phyloP scores from a whole-genome alignment of 352 stramenopile genomes.

The Phytopythium ostracodes region DNA sequence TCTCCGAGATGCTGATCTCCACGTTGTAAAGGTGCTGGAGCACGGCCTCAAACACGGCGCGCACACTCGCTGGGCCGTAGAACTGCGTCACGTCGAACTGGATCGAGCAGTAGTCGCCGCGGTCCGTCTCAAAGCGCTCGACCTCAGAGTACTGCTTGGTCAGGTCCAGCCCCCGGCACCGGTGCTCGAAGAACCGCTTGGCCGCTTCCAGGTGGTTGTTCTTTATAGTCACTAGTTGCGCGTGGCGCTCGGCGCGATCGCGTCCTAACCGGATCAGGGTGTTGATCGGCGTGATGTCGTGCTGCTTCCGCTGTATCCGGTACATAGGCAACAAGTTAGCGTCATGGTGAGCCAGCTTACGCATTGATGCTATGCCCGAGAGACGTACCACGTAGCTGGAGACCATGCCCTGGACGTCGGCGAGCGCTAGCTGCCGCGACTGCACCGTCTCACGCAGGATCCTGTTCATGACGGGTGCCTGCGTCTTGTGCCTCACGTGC shows the following conservation, averaged over 20 bases:
- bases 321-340: neutral
- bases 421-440: slow-evolving; percentile 20
- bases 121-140: slow-evolving; percentile 27
- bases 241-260: slow-evolving; percentile 20
- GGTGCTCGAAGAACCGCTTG: slow-evolving; percentile 23
- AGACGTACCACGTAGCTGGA: slow-evolving; percentile 19
- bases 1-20: slow-evolving; percentile 45
- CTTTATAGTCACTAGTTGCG: slow-evolving; percentile 20
- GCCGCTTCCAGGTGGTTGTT: slow-evolving; percentile 14
- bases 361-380: neutral
- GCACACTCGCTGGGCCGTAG: slow-evolving; percentile 17
- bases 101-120: slow-evolving; percentile 28
- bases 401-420: slow-evolving; percentile 24
- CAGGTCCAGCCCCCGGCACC: slow-evolving; percentile 25
- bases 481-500: slow-evolving; percentile 27
- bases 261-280: slow-evolving; percentile 24
- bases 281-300: slow-evolving; percentile 33
- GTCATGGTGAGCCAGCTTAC: no score
- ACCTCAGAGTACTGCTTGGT: slow-evolving; percentile 25
- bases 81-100: slow-evolving; percentile 36
- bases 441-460: slow-evolving; percentile 28
- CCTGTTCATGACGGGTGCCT: slow-evolving; percentile 29
- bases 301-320: slow-evolving; percentile 15
- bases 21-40: slow-evolving; percentile 35
- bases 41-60: slow-evolving; percentile 32